Evolutionary conservation across 345 rosid genomes (phyloP), one percentile per base, ranked within the genome.

Genomic region (Noccaea bulbosa): DNA sequence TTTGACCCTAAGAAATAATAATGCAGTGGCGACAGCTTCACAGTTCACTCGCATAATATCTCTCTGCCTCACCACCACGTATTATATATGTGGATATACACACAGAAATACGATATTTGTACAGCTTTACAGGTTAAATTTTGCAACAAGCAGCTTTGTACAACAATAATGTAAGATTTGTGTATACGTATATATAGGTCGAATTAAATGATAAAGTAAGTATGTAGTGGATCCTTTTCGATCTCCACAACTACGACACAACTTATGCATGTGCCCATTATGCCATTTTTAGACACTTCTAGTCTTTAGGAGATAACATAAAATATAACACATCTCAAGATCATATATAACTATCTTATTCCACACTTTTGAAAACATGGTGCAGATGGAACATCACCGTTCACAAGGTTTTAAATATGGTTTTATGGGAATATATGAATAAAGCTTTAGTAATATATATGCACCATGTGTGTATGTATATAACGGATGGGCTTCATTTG

Each of bases 261-360:
- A 37, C 78, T 38, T 75, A 44, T 37, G 69, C 79, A 76, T 69
- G 79, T 76, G 79, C 79, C 70, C 79, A 76, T 69, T 68, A 68
- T 67, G 61, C 73, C 78, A 44, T 44, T 67, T 74, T 67, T 60
- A 74, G 78, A 74, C 64, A 69, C 66, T 76, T 70, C 54, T 75
- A 69, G 79, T 76, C 64, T 63, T 69, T 69, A 57, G 58, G 51
- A 76, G 79, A 76, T 69, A 76, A 69, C 75, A 63, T 76, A 52
- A 55, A 75, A 69, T 69, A 75, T 67, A 76, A 62, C 58, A 69
- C 72, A 73, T 65, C 61, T 66, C 72, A 66, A 56, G 46, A 38
- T 65, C 58, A 61, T 68, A 37, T 56, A 46, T 49, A 54, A 17
- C 14, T 53, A 54, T 62, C 74, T 64, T 62, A 46, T 68, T 53